Base-by-base conservation (phyloP, 768 basidiomycete genomes). In the Suillus americanus region DNA sequence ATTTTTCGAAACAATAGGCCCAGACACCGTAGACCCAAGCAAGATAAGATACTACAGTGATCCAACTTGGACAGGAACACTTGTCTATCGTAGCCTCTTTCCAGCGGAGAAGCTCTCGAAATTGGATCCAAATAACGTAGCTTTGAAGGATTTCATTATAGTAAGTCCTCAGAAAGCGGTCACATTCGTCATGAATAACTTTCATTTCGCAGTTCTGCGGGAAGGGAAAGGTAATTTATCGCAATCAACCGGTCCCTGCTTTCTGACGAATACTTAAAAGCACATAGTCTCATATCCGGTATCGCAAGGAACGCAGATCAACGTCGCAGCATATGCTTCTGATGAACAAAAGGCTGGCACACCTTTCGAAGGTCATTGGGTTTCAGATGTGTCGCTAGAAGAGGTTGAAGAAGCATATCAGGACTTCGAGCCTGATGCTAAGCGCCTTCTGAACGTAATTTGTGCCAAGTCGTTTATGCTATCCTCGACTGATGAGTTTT, bases 31-130 rank as follows among this genome's bases (percentile, higher is more conserved):
- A 30, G 64, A 62, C 30, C 61, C 67, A 13, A 53, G 56, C 25
- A n/a, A 25, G 28, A 33, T 69, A n/a, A 30, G 60, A 20, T 37
- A 63, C 14, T 48, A 51, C 8, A 62, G 67, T 16, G 43, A 69
- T 18, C 79, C 81, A 25, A 64, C 72, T 2, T 83, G 78, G 77
- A 81, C 75, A 1, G 83, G 83, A 4, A 72, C 70, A 5, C 61
- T 75, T 9, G 79, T 74, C 0, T 82, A 83, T 62, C 71, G 82
- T 7, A 69, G 69, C 9, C 60, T 81, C 30, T 73, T 81, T 25
- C 69, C 78, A 10, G 72, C 67, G 5, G 70, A 76, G 12, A 65
- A 67, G 8, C 66, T 82, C 43, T 62, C 64, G 25, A 64, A 64
- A 33, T 65, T 63, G 40, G n/a, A 66, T 45, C 76, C 71, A 28